A percentile compares a stretch with the other conserved stretches of the same genome.
These are phyloP conservation scores for Paralagenidium karlingii DNA, from an alignment of 352 stramenopile species.

Conservation along the genomic window DNA sequence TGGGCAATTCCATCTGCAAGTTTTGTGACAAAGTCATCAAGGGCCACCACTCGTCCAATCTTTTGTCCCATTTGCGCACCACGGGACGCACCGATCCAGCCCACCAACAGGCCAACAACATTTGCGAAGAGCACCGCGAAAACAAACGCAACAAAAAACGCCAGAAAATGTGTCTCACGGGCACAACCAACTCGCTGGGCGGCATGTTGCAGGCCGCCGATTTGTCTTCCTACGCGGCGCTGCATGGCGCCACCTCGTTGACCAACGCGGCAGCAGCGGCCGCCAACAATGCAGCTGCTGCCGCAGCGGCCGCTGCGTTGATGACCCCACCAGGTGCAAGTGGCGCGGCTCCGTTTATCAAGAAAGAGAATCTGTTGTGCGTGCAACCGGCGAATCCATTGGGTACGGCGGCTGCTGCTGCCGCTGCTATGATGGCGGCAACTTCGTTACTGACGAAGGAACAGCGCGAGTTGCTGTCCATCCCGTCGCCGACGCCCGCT, in stretches of 20 bases:
- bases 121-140: conserved; percentile 72
- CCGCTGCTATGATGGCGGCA: too few relatives aligned
- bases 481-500: conserved; percentile 4
- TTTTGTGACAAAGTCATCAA: conserved; percentile 80
- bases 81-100: conserved; percentile 46
- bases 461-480: conserved; percentile 14
- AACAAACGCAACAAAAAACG: conserved; percentile 66
- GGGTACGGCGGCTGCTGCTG: conserved; percentile 7
- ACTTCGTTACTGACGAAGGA: conserved; percentile 39
- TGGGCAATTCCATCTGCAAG: conserved; percentile 72
- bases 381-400: too few relatives aligned
- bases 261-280: conserved; percentile 5
- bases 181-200: conserved; percentile 10
- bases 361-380: conserved; percentile 15
- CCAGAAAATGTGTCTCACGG: conserved; percentile 39
- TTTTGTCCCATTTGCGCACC: conserved; percentile 68
- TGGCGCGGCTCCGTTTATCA: conserved; percentile 4
- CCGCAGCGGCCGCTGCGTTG: conserved; percentile 1
- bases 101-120: conserved; percentile 58
- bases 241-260: conserved; percentile 9
- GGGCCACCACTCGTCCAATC: conserved; percentile 72
- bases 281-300: conserved; percentile 1
- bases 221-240: conserved; percentile 3
- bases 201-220: too few relatives aligned
- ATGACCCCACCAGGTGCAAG: not conserved